Percentiles rank a stretch among this genome's conserved stretches.
phyloP scores from a whole-genome alignment of 345 rosid genomes.

The Eucalyptus sp. region DNA sequence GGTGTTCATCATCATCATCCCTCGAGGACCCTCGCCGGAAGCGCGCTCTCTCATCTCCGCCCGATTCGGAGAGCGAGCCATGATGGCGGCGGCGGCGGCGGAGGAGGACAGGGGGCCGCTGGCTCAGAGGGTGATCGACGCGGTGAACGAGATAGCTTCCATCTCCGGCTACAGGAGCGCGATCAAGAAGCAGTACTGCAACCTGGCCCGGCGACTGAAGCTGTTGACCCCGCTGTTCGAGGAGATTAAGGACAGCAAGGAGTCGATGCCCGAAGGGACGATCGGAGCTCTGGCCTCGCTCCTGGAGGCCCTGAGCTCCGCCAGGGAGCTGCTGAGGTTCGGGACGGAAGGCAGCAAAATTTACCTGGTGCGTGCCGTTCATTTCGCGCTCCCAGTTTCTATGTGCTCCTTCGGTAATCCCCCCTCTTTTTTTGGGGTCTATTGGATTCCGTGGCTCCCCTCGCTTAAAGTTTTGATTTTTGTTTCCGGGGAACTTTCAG shows the following conservation, averaged over 20 bases:
- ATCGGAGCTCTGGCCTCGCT: constrained; percentile 25
- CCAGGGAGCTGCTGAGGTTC: constrained; percentile 58
- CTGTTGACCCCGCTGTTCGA: constrained; percentile 76
- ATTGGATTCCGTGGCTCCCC: neutral
- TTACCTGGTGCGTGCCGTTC: constrained; percentile 58
- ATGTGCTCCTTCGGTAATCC: neutral
- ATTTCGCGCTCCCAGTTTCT: neutral
- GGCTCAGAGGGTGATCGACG: constrained; percentile 45
- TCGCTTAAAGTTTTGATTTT: neutral
- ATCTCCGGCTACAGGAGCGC: constrained; percentile 44
- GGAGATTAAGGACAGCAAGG: constrained; percentile 62
- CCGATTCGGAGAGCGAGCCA: neutral
- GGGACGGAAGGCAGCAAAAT: constrained; percentile 90
- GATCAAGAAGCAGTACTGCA: constrained; percentile 68
- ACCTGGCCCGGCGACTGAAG: constrained; percentile 73
- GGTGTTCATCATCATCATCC: neutral
- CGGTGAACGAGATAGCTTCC: constrained; percentile 57
- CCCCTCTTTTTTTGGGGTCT: neutral
- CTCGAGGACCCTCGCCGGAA: neutral
- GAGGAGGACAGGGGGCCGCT: constrained; percentile 30
- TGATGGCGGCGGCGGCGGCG: neutral
- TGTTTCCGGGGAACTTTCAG: neutral
- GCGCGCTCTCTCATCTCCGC: neutral
- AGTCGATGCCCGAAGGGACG: constrained; percentile 38
- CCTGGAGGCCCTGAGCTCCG: constrained; percentile 35